Evolutionary conservation across 495 filamentous ascomycete species (phyloP), one percentile per base, ranked within the genome.

Genomic region (Aspergillus nanangensis): DNA sequence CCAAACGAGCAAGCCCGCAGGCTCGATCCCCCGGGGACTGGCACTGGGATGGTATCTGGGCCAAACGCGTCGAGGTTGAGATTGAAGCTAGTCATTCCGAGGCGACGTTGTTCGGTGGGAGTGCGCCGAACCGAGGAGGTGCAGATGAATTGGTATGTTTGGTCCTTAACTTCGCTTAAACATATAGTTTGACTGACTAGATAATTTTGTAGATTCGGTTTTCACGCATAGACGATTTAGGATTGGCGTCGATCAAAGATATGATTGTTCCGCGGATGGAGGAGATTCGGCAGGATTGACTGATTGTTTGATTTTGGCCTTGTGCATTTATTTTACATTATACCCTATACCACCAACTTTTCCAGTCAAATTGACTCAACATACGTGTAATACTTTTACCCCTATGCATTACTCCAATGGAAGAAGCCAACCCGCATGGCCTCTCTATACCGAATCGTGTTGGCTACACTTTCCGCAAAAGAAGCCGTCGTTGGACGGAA

Each of bases 1-100:
- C 53, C 38, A 69, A 59, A 55, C 57, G 56, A 22, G 66, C 56
- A 29, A 63, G 55, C 17, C 64, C 64, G 38, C 67, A 70, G 45
- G 56, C 72, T 34, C 77, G 82, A 39, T 74, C 76, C 21, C 86
- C 87, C 2, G 87, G 83, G 11, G 86, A 93, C 47, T 96, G 90
- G 90, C 92, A 91, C 61, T 96, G 90, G 90, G 89, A 95, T 62
- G 90, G 90, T 1, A 90, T 96, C 7, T 96, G 90, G 90, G 86
- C 88, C 50, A 80, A 87, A 44, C 75, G 90, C 27, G 89, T 91
- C 1, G 83, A 80, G 59, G 82, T 80, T 60, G 86, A 86, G 22
- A 77, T 95, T 19, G 75, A 84, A 38, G 75, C 72, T n/a, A 91
- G 87, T 58, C 65, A 84, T 42, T 84, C 87, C 3, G 90, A 96